Conservation (phyloP, 208 protist genomes). For the Trypanosoma caninum region DNA sequence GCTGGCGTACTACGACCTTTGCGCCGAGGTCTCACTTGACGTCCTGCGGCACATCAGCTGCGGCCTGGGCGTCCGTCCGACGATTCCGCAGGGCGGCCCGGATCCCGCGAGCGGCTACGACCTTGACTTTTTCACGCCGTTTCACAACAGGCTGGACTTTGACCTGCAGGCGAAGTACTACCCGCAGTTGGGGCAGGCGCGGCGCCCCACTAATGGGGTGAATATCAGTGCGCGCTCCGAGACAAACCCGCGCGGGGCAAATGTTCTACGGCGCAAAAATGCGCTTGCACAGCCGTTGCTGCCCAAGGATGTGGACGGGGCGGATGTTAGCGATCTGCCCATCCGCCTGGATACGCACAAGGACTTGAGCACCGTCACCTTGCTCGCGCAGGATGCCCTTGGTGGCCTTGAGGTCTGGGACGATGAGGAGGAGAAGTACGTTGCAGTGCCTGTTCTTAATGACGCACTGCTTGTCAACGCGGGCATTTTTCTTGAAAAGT, state of each 20-base stretch:
- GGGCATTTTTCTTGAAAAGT: slow-evolving; percentile 85
- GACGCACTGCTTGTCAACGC: slow-evolving; percentile 86
- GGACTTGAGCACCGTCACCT: slow-evolving; percentile 83
- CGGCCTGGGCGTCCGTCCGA: slow-evolving; percentile 73
- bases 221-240: slow-evolving; percentile 47
- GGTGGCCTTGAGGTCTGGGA: slow-evolving; percentile 87
- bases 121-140: slow-evolving; percentile 76
- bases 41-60: slow-evolving; percentile 87
- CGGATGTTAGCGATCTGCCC: slow-evolving; percentile 23
- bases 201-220: slow-evolving; percentile 43
- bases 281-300: slow-evolving; percentile 46
- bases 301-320: slow-evolving; percentile 10
- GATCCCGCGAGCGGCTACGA: slow-evolving; percentile 62
- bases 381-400: slow-evolving; percentile 80
- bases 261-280: slow-evolving; percentile 74
- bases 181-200: slow-evolving; percentile 49
- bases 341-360: slow-evolving; percentile 82
- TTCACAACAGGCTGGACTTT: slow-evolving; percentile 75
- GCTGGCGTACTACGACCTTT: slow-evolving; percentile 84
- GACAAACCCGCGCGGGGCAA: slow-evolving; percentile 60
- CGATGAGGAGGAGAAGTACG: slow-evolving; percentile 53
- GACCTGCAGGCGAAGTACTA: slow-evolving; percentile 89
- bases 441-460: slow-evolving; percentile 72
- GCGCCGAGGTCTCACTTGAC: slow-evolving; percentile 70
- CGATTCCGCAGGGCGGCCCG: slow-evolving; percentile 56